Conservation (phyloP, 805 yeast genomes). For the Lipomyces yamanashiensis region DNA sequence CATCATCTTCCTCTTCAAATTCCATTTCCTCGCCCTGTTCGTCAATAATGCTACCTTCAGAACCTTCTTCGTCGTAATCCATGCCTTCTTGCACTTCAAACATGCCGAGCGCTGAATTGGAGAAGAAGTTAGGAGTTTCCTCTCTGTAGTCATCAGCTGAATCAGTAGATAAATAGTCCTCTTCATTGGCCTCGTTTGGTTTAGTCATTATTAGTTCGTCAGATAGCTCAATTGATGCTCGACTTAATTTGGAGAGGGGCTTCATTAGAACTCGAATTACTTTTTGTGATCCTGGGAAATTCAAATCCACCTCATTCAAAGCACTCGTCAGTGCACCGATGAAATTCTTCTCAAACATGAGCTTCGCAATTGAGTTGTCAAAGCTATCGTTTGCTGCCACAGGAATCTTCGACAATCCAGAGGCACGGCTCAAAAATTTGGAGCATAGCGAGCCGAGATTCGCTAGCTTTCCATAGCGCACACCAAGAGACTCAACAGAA, state of each 20-base stretch:
- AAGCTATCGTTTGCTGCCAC: constrained; percentile 48
- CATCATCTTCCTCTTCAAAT: constrained; percentile 48
- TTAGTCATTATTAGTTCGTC: constrained; percentile 46
- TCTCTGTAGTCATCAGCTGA: constrained; percentile 50
- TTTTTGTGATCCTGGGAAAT: constrained; percentile 67
- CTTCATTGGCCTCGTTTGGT: constrained; percentile 54
- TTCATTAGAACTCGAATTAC: constrained; percentile 60
- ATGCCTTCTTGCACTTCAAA: constrained; percentile 80
- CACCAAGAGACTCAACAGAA: constrained; percentile 48
- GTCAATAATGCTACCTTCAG: constrained; percentile 49
- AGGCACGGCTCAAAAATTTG: constrained; percentile 41
- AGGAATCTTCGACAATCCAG: constrained; percentile 7
- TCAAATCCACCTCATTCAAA: constrained; percentile 70
- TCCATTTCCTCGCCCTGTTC: constrained; percentile 52
- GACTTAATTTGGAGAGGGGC: constrained; percentile 54
- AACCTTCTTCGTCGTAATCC: constrained; percentile 62
- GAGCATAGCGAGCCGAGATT: constrained; percentile 57
- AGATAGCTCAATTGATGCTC: constrained; percentile 52
- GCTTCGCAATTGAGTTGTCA: constrained; percentile 63
- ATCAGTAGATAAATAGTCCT: constrained; percentile 53
- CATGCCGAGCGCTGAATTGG: constrained; percentile 92
- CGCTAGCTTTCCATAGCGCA: constrained; percentile 59
- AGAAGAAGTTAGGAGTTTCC: constrained; percentile 80
- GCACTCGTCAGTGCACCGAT: constrained; percentile 57
- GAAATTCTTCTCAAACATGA: constrained; percentile 67